Evolutionary conservation across 805 yeast genomes (phyloP).

Genomic region (Schizosaccharomyces osmophilus): DNA sequence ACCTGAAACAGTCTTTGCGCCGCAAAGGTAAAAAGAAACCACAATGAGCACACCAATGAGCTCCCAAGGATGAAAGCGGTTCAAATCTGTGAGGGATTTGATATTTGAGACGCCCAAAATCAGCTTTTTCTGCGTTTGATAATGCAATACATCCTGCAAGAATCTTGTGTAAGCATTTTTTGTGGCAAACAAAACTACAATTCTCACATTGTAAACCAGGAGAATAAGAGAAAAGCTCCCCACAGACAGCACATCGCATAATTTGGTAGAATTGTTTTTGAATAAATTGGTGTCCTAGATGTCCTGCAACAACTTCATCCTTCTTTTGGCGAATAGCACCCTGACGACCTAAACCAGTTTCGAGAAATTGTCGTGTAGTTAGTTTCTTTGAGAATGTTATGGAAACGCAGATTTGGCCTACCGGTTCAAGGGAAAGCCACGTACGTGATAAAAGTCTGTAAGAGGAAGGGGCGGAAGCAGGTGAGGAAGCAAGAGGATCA

Average conservation of each 20-base stretch:
- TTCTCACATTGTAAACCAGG: not conserved
- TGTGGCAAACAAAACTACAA: not conserved
- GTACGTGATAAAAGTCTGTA: not conserved
- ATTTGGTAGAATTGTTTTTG: not conserved
- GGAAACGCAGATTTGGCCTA: not conserved
- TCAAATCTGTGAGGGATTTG: not conserved
- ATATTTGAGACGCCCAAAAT: not conserved
- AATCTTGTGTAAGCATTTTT: not conserved
- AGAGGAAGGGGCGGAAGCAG: not conserved
- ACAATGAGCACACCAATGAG: not conserved
- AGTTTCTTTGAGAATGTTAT: not conserved
- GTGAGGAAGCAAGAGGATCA: not conserved
- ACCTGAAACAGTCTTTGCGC: slow-evolving; percentile 16
- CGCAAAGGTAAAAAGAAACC: not conserved
- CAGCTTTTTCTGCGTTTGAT: not conserved
- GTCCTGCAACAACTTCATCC: slow-evolving; percentile 17
- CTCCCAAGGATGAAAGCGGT: not conserved
- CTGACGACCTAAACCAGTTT: slow-evolving; percentile 59
- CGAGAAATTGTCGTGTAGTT: slow-evolving; percentile 9
- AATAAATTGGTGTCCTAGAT: not conserved
- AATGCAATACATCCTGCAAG: not conserved
- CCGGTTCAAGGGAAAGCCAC: not conserved
- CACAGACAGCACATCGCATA: not conserved
- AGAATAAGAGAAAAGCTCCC: not conserved
- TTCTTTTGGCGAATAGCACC: slow-evolving; percentile 93